phyloP scores from a whole-genome alignment of 495 filamentous ascomycete species.

The Penicillium flavigenum region DNA sequence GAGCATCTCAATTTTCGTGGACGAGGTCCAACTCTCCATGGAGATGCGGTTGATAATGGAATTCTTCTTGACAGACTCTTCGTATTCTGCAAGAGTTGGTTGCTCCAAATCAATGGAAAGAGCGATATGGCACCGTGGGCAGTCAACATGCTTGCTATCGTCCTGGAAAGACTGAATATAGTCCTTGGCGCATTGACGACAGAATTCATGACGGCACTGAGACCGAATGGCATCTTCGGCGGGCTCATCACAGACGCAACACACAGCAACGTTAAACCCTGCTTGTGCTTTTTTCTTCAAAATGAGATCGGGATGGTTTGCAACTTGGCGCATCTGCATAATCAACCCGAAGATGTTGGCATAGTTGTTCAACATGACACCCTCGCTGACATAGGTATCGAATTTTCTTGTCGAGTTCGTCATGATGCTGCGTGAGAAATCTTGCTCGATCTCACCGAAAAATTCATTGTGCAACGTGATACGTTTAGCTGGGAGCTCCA shows the following conservation, averaged over 20 bases:
- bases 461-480: constrained; percentile 89
- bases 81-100: constrained; percentile 87
- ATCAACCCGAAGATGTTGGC: constrained; percentile 80
- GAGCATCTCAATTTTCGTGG: constrained; percentile 95
- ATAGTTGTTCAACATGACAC: constrained; percentile 95
- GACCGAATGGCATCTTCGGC: constrained; percentile 93
- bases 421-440: constrained; percentile 96
- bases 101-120: constrained; percentile 90
- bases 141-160: constrained; percentile 62
- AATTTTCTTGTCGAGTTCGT: constrained; percentile 81
- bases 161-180: constrained; percentile 73
- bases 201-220: constrained; percentile 92
- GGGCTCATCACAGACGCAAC: constrained; percentile 90
- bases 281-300: constrained; percentile 80
- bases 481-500: constrained; percentile 95
- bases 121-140: constrained; percentile 87
- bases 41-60: constrained; percentile 97
- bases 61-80: constrained; percentile 78
- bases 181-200: constrained; percentile 80
- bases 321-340: constrained; percentile 96
- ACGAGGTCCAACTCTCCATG: constrained; percentile 97
- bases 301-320: constrained; percentile 92
- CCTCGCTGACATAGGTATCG: constrained; percentile 90
- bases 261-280: constrained; percentile 88
- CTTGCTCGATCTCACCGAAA: constrained; percentile 91